Evolutionary conservation across 805 yeast genomes (phyloP).

Genomic region (Spencermartinsiella europaea): DNA sequence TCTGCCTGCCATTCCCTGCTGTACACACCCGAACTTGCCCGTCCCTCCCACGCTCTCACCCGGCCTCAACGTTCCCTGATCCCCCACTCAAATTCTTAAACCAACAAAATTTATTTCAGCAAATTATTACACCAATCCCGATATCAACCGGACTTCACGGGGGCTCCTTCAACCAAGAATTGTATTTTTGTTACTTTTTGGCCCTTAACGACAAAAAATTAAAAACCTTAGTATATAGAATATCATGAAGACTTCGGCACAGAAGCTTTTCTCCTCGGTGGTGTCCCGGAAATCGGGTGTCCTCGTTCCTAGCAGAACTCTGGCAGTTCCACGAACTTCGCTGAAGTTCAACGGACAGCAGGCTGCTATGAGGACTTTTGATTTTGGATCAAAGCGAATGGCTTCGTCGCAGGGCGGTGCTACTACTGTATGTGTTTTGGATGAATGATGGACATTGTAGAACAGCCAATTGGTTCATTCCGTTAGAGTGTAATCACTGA

Average conservation of each 20-base stretch:
- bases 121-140: neutral
- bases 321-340: slow-evolving; percentile 15
- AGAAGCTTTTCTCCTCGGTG: neutral
- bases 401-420: slow-evolving; percentile 31
- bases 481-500: no score
- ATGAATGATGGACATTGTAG: neutral
- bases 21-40: no score
- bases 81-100: neutral
- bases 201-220: no score
- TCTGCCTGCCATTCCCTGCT: no score
- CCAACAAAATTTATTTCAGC: neutral
- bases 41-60: no score
- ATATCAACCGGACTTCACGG: neutral
- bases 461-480: neutral
- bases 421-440: slow-evolving; percentile 25
- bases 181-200: no score
- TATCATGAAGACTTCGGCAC: neutral
- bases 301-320: slow-evolving; percentile 1
- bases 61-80: neutral
- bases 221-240: no score
- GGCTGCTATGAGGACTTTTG: slow-evolving; percentile 30
- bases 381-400: slow-evolving; percentile 18
- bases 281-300: neutral
- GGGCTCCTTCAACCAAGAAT: neutral
- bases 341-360: slow-evolving; percentile 22